Conservation (phyloP, 345 rosid species). For the Gynandropsis gynandra region DNA sequence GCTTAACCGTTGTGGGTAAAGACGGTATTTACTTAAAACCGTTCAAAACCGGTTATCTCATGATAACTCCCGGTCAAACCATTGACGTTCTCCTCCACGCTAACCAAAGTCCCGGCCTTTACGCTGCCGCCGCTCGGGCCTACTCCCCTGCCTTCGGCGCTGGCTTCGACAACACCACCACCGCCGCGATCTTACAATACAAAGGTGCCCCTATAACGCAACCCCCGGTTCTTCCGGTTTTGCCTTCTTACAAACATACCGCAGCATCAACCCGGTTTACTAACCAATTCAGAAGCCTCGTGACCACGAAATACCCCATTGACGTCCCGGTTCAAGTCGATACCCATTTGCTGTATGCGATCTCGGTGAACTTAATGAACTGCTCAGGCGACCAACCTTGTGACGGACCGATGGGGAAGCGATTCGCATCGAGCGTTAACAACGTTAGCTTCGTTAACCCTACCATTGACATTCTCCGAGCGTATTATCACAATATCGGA, state of each 20-base stretch:
- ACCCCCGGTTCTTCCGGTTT: constrained; percentile 29
- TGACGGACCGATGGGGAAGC: constrained; percentile 71
- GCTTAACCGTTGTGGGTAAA: constrained; percentile 51
- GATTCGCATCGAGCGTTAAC: constrained; percentile 75
- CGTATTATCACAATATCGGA: constrained; percentile 55
- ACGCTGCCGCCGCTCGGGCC: constrained; percentile 56
- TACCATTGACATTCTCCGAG: constrained; percentile 56
- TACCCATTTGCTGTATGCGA: constrained; percentile 26
- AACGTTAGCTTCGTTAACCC: constrained; percentile 69
- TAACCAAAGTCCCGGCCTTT: constrained; percentile 33
- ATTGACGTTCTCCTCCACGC: constrained; percentile 35
- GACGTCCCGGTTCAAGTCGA: constrained; percentile 33
- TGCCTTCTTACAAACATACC: constrained; percentile 84
- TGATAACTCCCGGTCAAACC: constrained; percentile 61
- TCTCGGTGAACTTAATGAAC: constrained; percentile 55
- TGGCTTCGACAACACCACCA: constrained; percentile 68
- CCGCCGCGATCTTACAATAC: constrained; percentile 73
- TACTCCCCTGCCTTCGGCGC: constrained; percentile 44
- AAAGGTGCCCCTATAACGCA: constrained; percentile 30
- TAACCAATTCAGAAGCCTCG: constrained; percentile 39
- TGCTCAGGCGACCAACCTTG: constrained; percentile 67
- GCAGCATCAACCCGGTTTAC: constrained; percentile 60
- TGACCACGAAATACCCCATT: constrained; percentile 25
- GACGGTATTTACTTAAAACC: constrained; percentile 48
- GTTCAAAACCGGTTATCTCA: constrained; percentile 39